phyloP scores from a whole-genome alignment of 176 grass and related monocot genomes.

The Rhynchospora breviuscula region DNA sequence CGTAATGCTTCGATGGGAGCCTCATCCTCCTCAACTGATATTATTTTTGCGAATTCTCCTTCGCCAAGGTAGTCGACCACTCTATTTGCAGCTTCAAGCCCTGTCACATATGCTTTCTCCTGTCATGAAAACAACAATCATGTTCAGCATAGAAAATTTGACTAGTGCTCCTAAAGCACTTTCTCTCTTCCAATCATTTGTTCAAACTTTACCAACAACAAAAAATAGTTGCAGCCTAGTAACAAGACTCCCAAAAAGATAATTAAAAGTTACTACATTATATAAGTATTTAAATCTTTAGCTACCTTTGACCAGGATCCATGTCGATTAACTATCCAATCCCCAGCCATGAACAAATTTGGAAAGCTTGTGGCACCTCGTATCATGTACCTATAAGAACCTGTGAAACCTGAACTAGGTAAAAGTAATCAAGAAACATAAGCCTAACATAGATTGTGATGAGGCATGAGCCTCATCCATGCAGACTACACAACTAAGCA shows the following conservation, averaged over 20 bases:
- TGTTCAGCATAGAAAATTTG: slow-evolving; percentile 13
- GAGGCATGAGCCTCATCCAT: not conserved
- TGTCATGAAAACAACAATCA: slow-evolving; percentile 26
- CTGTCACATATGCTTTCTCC: slow-evolving; percentile 90
- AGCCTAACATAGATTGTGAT: not conserved
- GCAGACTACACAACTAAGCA: not conserved
- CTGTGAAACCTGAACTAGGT: slow-evolving; percentile 32
- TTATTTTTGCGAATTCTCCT: slow-evolving; percentile 85
- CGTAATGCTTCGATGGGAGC: slow-evolving; percentile 57
- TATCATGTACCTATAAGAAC: slow-evolving; percentile 64
- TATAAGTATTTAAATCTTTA: not conserved
- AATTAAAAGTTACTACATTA: not conserved
- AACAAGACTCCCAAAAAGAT: not conserved
- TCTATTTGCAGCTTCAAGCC: slow-evolving; percentile 83
- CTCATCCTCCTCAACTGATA: slow-evolving; percentile 76
- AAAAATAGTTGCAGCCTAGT: not conserved
- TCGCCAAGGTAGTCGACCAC: slow-evolving; percentile 57
- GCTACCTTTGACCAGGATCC: slow-evolving; percentile 80
- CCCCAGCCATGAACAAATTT: slow-evolving; percentile 80
- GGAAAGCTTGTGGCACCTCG: slow-evolving; percentile 62
- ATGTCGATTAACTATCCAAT: slow-evolving; percentile 88
- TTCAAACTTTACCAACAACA: not conserved
- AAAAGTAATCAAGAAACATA: not conserved
- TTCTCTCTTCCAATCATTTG: not conserved
- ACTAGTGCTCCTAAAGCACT: not conserved